Base-by-base conservation (phyloP, 2,329 filamentous ascomycete genomes). In the Nigrospora oryzae region DNA sequence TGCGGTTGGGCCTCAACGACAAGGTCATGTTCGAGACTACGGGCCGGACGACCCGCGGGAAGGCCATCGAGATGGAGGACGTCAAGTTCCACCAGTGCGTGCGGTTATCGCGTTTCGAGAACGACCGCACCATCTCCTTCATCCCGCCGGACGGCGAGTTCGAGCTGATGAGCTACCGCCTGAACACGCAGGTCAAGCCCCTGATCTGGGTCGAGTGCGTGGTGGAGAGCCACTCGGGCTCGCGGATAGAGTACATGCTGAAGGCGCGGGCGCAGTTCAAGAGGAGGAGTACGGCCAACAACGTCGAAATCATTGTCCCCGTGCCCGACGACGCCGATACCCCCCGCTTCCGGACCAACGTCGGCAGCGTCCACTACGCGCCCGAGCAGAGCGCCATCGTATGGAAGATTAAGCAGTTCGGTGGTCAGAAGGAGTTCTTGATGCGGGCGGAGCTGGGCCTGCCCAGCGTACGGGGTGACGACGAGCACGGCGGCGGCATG, bases 381-480 rank as follows among this genome's bases (percentile, higher is more conserved):
- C 93, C 93, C 1, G 93, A 98, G 66, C 91, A 95, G 61, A 94
- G 88, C 51, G 91, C 91, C 47, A 98, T 98, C 56, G 86, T 98
- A 42, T 98, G 93, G 93, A 98, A 98, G 74, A 98, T 98, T 65
- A 98, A 98, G 74, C 93, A 98, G 60, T 98, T 98, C 65, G 93
- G 93, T 38, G 93, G 93, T n/a, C 82, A 84, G 56, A 98, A 98
- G 68, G 93, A 98, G 63, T 98, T 98, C 59, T 74, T 98, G 56
- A 98, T 98, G 93, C 86, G 93, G 46, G 93, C 93, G 15, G 93
- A 98, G 70, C 76, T 98, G 12, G 93, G 93, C 41, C 72, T 98
- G 37, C 93, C 93, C 0, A 95, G 88, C 47, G 93, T 98, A 16
- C 84, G 93, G 52, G 91, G 91, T 42, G 91, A 97, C 54, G 91